Conservation (phyloP, 2,329 filamentous ascomycete genomes). For the Colletotrichum orbiculare region DNA sequence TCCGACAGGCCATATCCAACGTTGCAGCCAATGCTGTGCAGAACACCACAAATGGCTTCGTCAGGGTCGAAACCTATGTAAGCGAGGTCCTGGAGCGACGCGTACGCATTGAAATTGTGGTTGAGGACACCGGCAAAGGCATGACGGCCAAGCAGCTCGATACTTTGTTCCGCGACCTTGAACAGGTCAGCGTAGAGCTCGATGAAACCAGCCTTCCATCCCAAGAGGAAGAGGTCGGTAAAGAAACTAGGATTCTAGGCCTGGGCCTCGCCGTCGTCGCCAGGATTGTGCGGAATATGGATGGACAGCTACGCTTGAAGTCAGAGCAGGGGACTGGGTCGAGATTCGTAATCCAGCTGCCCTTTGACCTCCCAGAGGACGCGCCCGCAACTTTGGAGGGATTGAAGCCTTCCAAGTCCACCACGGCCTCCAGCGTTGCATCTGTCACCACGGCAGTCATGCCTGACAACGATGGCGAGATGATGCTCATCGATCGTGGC, state of each 20-base stretch:
- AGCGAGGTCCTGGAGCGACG: slow-evolving; percentile 62
- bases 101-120: slow-evolving; percentile 77
- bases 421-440: slow-evolving; percentile 41
- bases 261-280: slow-evolving; percentile 91
- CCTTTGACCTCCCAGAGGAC: slow-evolving; percentile 72
- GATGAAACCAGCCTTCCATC: slow-evolving; percentile 42
- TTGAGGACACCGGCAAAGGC: slow-evolving; percentile 80
- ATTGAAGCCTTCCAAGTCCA: slow-evolving; percentile 30
- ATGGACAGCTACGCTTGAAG: slow-evolving; percentile 85
- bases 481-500: slow-evolving; percentile 68
- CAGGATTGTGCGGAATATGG: slow-evolving; percentile 88
- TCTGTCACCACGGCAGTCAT: slow-evolving; percentile 47
- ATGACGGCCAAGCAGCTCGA: slow-evolving; percentile 74
- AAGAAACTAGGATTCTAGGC: slow-evolving; percentile 68
- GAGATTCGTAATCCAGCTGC: slow-evolving; percentile 82
- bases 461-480: slow-evolving; percentile 59
- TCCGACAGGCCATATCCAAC: slow-evolving; percentile 87
- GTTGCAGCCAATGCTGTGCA: slow-evolving; percentile 87
- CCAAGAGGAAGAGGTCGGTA: slow-evolving; percentile 42
- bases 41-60: slow-evolving; percentile 74
- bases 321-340: slow-evolving; percentile 87
- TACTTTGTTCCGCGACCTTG: slow-evolving; percentile 67
- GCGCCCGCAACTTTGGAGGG: slow-evolving; percentile 41
- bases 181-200: slow-evolving; percentile 65
- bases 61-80: slow-evolving; percentile 78